Percentiles rank a stretch among this genome's conserved stretches.
Conservation (phyloP, 805 yeast species). For the Cyberlindnera euphorbiiphila region DNA sequence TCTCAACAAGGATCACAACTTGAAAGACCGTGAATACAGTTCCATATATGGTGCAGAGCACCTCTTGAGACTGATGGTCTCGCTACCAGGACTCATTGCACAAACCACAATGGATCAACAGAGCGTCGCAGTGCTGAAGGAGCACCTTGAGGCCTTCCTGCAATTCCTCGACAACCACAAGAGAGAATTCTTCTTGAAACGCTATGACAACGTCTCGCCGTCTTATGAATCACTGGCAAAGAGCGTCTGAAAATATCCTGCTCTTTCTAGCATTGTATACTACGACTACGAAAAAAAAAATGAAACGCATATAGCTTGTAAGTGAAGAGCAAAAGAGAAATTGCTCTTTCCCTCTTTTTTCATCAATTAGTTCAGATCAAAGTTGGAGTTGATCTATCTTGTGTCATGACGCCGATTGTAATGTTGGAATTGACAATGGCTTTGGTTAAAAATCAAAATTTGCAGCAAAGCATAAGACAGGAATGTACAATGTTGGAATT, state of each 20-base stretch:
- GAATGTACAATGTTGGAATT: slow-evolving; percentile 18
- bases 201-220: slow-evolving; percentile 50
- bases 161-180: slow-evolving; percentile 46
- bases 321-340: too few species aligned
- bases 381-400: slow-evolving; percentile 13
- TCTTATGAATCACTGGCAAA: slow-evolving; percentile 37
- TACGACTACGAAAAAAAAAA: neutral
- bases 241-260: slow-evolving; percentile 14
- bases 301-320: neutral
- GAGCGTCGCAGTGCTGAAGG: slow-evolving; percentile 52
- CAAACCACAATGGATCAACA: slow-evolving; percentile 80
- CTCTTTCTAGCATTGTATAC: neutral
- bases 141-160: slow-evolving; percentile 51
- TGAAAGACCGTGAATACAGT: slow-evolving; percentile 34
- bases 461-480: slow-evolving; percentile 1
- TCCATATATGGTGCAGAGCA: slow-evolving; percentile 79
- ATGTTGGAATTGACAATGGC: slow-evolving; percentile 22
- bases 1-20: slow-evolving; percentile 35
- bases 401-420: slow-evolving; percentile 3
- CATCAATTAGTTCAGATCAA: too few species aligned
- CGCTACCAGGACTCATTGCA: slow-evolving; percentile 79
- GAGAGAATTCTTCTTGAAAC: slow-evolving; percentile 33
- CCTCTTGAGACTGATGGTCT: slow-evolving; percentile 67
- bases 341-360: too few species aligned
- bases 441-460: neutral